A percentile compares a stretch with the other conserved stretches of the same genome.
phyloP scores from a whole-genome alignment of 192 early-diverging fungal species.

The Mortierella alpina region DNA sequence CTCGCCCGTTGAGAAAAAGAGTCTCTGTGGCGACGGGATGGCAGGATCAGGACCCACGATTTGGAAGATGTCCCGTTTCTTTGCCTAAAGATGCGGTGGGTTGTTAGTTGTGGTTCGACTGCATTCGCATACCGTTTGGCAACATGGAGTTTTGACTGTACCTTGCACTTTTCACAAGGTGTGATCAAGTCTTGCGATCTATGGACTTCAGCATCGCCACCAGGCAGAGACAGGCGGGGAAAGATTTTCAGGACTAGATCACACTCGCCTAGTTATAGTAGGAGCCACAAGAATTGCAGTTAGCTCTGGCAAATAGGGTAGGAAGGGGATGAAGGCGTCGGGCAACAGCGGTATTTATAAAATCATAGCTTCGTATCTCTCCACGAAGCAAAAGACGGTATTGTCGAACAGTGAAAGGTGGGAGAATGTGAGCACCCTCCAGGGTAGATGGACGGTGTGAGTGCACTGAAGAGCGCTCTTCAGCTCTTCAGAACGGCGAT shows the following conservation, averaged over 20 bases:
- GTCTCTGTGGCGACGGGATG: constrained; percentile 35
- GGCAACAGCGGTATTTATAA: no score
- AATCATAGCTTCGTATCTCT: no score
- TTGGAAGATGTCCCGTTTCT: constrained; percentile 43
- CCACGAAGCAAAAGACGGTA: no score
- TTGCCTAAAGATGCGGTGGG: not conserved
- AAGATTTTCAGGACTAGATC: constrained; percentile 49
- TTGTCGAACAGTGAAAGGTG: no score
- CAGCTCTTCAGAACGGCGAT: no score
- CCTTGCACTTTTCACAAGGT: constrained; percentile 41
- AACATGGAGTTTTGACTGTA: not conserved
- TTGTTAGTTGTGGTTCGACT: no score
- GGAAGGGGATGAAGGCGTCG: no score
- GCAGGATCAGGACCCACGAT: constrained; percentile 39
- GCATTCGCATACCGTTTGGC: no score
- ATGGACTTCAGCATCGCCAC: constrained; percentile 12
- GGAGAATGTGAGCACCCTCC: no score
- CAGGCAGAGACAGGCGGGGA: constrained; percentile 18
- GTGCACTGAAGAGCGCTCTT: no score
- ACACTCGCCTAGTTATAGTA: constrained; percentile 27
- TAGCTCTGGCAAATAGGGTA: not conserved
- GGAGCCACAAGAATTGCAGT: not conserved
- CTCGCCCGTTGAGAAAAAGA: constrained; percentile 43
- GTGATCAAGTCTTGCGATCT: constrained; percentile 22
- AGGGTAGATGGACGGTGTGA: no score